Base-by-base conservation (phyloP, 345 rosid genomes). In the Raphanus raphanistrum region DNA sequence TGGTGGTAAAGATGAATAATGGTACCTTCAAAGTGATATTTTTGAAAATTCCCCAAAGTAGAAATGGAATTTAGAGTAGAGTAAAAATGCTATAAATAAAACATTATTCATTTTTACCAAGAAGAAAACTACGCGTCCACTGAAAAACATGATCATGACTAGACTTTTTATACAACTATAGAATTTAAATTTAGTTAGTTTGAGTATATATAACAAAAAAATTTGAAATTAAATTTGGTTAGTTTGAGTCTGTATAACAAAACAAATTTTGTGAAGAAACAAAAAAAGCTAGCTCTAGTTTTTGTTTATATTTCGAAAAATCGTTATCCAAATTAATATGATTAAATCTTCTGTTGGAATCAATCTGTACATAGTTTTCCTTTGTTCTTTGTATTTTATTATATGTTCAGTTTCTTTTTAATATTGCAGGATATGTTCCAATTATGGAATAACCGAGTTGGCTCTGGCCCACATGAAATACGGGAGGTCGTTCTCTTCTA, bases 401-500 rank as follows among this genome's bases (percentile, higher is more conserved):
- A 52, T 52, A 54, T 54, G 27, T 17, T 16, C 59, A 54, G 6
- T 54, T 50, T 54, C 9, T 7, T 54, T 16, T 54, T 54, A 54
- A 6, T 17, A 3, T 54, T 54, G 6, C 25, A 16, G 59, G 59
- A 50, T 57, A 57, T 8, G 3, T 2, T 21, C 21, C 57, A 5
- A 5, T 57, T 21, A 7, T 16, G 61, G 11, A 17, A 54, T 59
- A 16, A 29, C 45, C 52, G 6, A 50, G 52, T 73, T 9, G 52
- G 68, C 16, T 68, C 68, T 43, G 73, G 73, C 73, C 73, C 79
- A 75, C 68, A 43, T 5, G 12, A 68, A 75, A 33, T 50, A 60
- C 16, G 0, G 5, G 21, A 36, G 45, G 1, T 58, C 35, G 68
- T 54, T 54, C 52, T 75, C 67, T 21, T 32, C 27, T 29, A 41